Percentiles rank a stretch among this genome's conserved stretches.
Conservation (phyloP, 441 rosid genomes). For the Melastoma candidum region DNA sequence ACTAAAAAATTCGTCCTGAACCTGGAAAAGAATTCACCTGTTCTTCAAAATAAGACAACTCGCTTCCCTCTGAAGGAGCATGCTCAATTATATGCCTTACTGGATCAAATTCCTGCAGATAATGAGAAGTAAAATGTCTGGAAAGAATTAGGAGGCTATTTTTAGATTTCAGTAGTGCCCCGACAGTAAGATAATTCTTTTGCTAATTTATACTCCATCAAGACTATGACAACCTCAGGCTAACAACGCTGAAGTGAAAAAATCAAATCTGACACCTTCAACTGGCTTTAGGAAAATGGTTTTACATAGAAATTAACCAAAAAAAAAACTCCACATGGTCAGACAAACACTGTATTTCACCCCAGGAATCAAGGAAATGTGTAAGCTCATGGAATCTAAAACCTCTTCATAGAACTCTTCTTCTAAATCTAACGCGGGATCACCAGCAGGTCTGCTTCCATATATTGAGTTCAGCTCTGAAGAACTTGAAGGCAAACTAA, state of each 20-base stretch:
- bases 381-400: conserved; percentile 1
- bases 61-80: conserved; percentile 60
- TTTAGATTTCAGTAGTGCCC: no score
- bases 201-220: no score
- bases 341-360: no score
- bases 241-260: no score
- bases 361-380: background rate
- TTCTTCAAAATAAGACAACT: conserved; percentile 60
- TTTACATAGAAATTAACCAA: no score
- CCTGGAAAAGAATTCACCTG: conserved; percentile 38
- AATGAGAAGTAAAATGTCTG: conserved; percentile 3
- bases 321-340: no score
- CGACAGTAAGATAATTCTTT: no score
- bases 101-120: conserved; percentile 78
- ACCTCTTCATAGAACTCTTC: conserved; percentile 89
- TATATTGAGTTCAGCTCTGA: conserved; percentile 63
- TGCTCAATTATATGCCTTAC: conserved; percentile 68
- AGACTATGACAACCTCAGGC: no score
- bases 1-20: no score
- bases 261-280: no score
- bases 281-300: no score
- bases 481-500: conserved; percentile 62
- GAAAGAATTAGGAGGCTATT: background rate
- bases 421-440: conserved; percentile 58
- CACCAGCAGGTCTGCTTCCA: conserved; percentile 56